Percentiles rank a stretch among this genome's conserved stretches.
These are phyloP conservation scores for Prototheca wickerhamii DNA, from an alignment of 163 green algal species.

Conservation along the genomic window DNA sequence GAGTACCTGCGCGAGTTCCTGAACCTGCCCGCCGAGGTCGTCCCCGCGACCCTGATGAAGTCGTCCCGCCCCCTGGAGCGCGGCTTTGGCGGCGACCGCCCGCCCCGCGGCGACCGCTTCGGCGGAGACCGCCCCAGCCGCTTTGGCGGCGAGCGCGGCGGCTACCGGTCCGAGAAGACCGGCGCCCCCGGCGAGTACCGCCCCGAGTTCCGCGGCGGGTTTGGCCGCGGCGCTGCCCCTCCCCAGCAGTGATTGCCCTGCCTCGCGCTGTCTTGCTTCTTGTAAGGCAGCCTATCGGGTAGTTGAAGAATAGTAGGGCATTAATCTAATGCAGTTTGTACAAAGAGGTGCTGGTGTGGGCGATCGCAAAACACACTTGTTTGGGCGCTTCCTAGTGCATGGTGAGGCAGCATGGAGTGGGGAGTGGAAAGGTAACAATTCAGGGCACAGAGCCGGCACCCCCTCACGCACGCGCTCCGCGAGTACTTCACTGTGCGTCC, in stretches of 20 bases:
- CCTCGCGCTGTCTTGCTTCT: no score
- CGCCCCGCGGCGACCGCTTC: slow-evolving; percentile 36
- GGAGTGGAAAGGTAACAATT: no score
- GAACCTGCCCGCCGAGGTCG: slow-evolving; percentile 90
- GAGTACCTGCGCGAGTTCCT: slow-evolving; percentile 97
- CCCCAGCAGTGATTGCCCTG: not conserved
- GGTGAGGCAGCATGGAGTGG: no score
- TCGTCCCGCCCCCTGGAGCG: slow-evolving; percentile 48
- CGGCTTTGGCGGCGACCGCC: slow-evolving; percentile 22
- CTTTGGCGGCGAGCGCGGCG: slow-evolving; percentile 41
- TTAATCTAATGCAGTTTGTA: no score
- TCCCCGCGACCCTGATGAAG: slow-evolving; percentile 91
- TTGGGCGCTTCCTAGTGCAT: no score
- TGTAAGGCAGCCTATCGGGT: no score
- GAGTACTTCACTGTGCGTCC: not conserved
- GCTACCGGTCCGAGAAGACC: slow-evolving; percentile 65
- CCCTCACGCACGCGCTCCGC: no score
- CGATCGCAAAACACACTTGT: not conserved
- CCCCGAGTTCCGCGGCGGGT: slow-evolving; percentile 63
- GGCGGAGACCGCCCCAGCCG: slow-evolving; percentile 27
- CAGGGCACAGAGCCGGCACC: no score
- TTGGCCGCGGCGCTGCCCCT: slow-evolving; percentile 25
- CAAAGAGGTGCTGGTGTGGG: not conserved
- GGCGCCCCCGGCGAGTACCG: slow-evolving; percentile 67
- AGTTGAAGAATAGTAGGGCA: no score